Percentiles rank a stretch among this genome's conserved stretches.
These are phyloP conservation scores for Sarocladium oryzae DNA, from an alignment of 2,329 filamentous ascomycete species.

Conservation along the genomic window DNA sequence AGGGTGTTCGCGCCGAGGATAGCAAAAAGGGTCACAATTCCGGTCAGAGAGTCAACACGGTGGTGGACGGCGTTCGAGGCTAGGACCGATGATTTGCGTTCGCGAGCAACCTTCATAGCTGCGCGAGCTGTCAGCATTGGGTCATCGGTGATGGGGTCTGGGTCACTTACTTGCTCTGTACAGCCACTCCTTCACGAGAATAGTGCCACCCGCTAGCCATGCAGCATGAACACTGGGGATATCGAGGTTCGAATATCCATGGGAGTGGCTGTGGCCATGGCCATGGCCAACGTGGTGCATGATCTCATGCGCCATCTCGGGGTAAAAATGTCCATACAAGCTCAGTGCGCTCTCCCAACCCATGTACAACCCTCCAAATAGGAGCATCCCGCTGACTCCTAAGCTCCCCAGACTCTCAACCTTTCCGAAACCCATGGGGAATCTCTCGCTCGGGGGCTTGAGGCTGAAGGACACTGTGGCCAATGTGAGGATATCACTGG, in stretches of 20 bases:
- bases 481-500: constrained; percentile 89
- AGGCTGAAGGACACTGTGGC: constrained; percentile 92
- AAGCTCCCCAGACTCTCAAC: constrained; percentile 93
- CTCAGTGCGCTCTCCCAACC: constrained; percentile 65
- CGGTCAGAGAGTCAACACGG: constrained; percentile 90
- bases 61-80: constrained; percentile 96
- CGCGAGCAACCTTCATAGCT: constrained; percentile 93
- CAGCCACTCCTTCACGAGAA: constrained; percentile 91
- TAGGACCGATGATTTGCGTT: constrained; percentile 91
- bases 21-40: constrained; percentile 82
- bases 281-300: constrained; percentile 55
- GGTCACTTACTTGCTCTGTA: constrained; percentile 83
- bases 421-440: constrained; percentile 92
- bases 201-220: constrained; percentile 87
- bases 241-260: constrained; percentile 37
- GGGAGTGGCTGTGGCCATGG: constrained; percentile 57
- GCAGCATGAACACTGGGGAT: constrained; percentile 85
- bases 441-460: constrained; percentile 73
- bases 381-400: constrained; percentile 84
- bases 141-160: neutral
- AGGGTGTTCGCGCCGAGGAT: constrained; percentile 87
- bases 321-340: constrained; percentile 66
- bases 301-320: constrained; percentile 60
- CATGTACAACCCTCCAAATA: constrained; percentile 89
- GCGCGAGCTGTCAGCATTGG: constrained; percentile 7